Evolutionary conservation across 129 eudicot genomes (phyloP), one percentile per base, ranked within the genome.

Genomic region (Ambrosia trifida): DNA sequence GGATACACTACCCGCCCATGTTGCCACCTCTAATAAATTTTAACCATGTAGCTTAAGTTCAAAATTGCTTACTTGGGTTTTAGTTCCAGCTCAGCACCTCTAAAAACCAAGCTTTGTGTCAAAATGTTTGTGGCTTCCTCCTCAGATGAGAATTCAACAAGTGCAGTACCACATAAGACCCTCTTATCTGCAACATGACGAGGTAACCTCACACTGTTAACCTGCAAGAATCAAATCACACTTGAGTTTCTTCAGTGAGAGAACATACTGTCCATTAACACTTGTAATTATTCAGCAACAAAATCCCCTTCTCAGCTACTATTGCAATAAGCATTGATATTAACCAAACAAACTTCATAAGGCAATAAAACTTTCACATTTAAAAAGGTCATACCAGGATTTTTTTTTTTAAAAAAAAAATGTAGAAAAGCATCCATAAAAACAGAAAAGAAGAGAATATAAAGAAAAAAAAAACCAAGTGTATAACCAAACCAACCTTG

Each of bases 131-230:
- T 76, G 44, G 89, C 97, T 71, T 90, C 99, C 67, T 94, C 99
- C 74, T 89, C 99, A 2, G 87, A 71, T 56, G 99, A 84, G 67
- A 94, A 90, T 70, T 90, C 99, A 85, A 90, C 76, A 59, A 94
- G 78, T 16, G 97, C 96, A 9, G 97, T 90, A 19, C 97, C 99
- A 70, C 86, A 87, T 58, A 94, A 84, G 45, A 89, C 41, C 71
- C 83, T 83, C 61, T 82, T 85, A 78, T 85, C 88, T 38, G 82
- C 80, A 76, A 87, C 98, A 82, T 89, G 98, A 11, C 88, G 88
- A 24, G 98, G 98, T 58, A 89, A 72, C 84, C 98, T 85, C 87
- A 94, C 97, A 79, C 98, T 89, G 62, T 80, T 94, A 76, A 94
- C 96, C 98, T 94, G 84, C 40, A 80, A 76, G 4, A 50, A 16